Evolutionary conservation across 2,329 filamentous ascomycete species (phyloP), one percentile per base, ranked within the genome.

Genomic region (Arachnomyces sp.): DNA sequence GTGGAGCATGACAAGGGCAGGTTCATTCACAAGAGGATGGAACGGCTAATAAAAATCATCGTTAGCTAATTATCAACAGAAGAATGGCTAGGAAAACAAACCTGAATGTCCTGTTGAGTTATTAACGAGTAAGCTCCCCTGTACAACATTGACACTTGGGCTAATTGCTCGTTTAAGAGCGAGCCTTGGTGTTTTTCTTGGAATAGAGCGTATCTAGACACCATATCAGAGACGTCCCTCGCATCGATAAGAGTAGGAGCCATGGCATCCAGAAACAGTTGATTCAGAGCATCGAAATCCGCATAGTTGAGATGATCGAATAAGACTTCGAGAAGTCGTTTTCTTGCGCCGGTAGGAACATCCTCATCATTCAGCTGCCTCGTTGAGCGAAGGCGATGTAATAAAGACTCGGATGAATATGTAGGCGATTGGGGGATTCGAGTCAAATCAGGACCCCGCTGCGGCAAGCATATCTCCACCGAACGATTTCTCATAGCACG

Each of bases 401-500:
- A 43, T 31, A 49, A 54, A 2, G 64, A 66, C 43, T 66, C 58
- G 28, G 55, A 57, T 1, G 55, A 59, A 50, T 65, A 66, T 15
- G 54, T 53, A 14, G 62, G 59, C n/a, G 52, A 48, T 31, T 14
- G 48, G 43, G 28, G 33, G 29, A 25, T 44, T 36, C 13, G 43
- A 40, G 13, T 46, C 34, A 11, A 47, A 9, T 39, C 46, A 7
- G 49, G 25, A 28, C 65, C 60, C 1, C 63, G 62, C 3, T 65
- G 55, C 46, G 79, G 71, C 34, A 98, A 70, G 54, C 81, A 92
- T 7, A 98, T 82, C 62, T 98, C 93, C 17, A 95, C 74, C 36
- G 88, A 88, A 59, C 92, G 79, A 63, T 98, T 98, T 42, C 93
- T 76, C 92, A 98, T 98, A 1, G 92, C 92, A 47, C 92, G 77